A percentile compares a stretch with the other conserved stretches of the same genome.
phyloP scores from a whole-genome alignment of 1,139 yeast species.

The Pichia sp. region DNA sequence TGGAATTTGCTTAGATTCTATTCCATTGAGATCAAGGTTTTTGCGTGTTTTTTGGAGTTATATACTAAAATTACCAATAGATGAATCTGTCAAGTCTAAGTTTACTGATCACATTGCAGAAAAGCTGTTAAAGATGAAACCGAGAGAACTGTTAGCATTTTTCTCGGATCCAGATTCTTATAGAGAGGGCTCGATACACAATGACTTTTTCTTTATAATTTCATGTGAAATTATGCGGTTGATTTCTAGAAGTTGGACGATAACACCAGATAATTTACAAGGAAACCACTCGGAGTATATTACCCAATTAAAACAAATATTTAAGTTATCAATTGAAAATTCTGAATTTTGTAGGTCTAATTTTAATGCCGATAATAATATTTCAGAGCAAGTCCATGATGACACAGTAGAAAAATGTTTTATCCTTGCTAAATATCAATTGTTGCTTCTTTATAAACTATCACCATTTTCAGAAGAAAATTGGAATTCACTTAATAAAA shows the following conservation, averaged over 20 bases:
- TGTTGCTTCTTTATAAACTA: not conserved
- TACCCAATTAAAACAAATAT: not conserved
- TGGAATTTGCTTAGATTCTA: conserved; percentile 10
- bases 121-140: not conserved
- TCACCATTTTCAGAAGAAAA: not conserved
- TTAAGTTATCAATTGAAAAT: not conserved
- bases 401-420: conserved; percentile 3
- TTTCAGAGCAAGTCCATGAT: not conserved
- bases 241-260: conserved; percentile 4
- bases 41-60: conserved; percentile 5
- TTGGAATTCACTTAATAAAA: not conserved
- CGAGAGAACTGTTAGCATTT: conserved; percentile 4
- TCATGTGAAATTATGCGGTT: conserved; percentile 8
- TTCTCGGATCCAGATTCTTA: not conserved
- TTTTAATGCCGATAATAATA: not conserved
- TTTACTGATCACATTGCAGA: conserved; percentile 2
- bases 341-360: not conserved
- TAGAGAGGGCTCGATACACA: not conserved
- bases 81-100: not conserved
- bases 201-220: conserved; percentile 1
- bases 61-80: not conserved
- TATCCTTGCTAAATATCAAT: conserved; percentile 8
- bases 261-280: conserved; percentile 1
- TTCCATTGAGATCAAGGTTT: conserved; percentile 3
- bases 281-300: not conserved